Conservation (phyloP, 306 rosid genomes). For the Gillenia trifoliata region DNA sequence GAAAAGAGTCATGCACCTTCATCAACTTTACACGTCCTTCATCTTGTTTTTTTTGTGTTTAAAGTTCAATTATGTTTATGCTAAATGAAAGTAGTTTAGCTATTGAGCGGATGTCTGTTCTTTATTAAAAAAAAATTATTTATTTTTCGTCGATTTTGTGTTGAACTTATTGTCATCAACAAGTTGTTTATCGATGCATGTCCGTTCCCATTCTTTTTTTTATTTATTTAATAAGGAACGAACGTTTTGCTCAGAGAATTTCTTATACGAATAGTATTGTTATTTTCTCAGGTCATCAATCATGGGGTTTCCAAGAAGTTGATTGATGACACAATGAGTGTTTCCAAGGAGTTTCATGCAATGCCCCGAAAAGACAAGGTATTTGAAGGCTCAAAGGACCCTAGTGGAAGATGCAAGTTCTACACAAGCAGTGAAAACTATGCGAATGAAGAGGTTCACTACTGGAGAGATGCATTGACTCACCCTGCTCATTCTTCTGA, state of each 20-base stretch:
- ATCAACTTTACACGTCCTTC: neutral
- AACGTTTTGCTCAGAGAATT: neutral
- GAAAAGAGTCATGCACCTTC: neutral
- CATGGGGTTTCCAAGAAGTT: slow-evolving; percentile 58
- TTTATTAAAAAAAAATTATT: too few species aligned
- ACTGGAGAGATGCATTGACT: slow-evolving; percentile 66
- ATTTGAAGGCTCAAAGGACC: slow-evolving; percentile 51
- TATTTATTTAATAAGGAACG: neutral
- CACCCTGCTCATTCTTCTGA: slow-evolving; percentile 57
- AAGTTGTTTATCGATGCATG: neutral
- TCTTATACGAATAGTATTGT: neutral
- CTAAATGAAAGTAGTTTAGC: neutral
- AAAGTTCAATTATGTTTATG: neutral
- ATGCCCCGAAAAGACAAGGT: slow-evolving; percentile 56
- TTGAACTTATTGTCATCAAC: neutral
- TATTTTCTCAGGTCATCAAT: slow-evolving; percentile 46
- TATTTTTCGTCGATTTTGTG: too few species aligned
- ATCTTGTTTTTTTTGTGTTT: neutral
- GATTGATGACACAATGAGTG: slow-evolving; percentile 30
- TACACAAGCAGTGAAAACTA: slow-evolving; percentile 65
- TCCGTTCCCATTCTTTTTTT: neutral
- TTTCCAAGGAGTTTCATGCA: slow-evolving; percentile 57
- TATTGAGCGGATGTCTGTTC: neutral
- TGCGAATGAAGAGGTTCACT: slow-evolving; percentile 26
- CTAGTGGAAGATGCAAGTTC: slow-evolving; percentile 43